Evolutionary conservation across 2,329 filamentous ascomycete genomes (phyloP).

Genomic region (Tolypocladium tropicale): DNA sequence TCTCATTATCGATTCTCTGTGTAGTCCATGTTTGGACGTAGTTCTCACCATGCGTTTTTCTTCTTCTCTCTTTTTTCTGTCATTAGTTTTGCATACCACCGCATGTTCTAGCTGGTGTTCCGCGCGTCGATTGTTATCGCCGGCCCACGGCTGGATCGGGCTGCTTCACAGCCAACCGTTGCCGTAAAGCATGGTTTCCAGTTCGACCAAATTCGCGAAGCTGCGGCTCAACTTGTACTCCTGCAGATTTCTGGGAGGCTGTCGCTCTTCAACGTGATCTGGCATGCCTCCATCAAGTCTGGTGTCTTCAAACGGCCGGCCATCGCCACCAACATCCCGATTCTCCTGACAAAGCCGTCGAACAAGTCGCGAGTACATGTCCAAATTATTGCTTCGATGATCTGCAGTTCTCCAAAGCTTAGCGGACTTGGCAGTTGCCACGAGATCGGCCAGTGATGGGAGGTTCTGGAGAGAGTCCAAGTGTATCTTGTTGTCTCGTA

Average conservation of each 20-base stretch:
- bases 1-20: neutral
- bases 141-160: neutral
- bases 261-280: conserved; percentile 11
- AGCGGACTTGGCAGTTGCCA: neutral
- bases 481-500: conserved; percentile 16
- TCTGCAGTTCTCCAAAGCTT: neutral
- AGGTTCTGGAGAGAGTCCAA: conserved; percentile 19
- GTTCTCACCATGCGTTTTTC: too few relatives aligned
- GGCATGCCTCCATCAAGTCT: conserved; percentile 7
- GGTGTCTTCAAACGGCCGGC: neutral
- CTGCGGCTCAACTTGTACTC: neutral
- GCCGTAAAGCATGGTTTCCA: neutral
- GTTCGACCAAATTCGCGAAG: neutral
- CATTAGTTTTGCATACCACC: neutral
- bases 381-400: conserved; percentile 9
- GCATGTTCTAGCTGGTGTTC: neutral
- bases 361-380: conserved; percentile 9
- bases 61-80: too few relatives aligned
- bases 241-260: neutral
- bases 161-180: conserved; percentile 1
- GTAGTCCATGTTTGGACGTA: neutral
- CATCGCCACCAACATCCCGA: neutral
- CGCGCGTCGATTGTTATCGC: neutral
- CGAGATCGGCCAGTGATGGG: conserved; percentile 13
- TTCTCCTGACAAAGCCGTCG: neutral